phyloP scores from a whole-genome alignment of 768 basidiomycete species.

The Cystobasidium tubakii region DNA sequence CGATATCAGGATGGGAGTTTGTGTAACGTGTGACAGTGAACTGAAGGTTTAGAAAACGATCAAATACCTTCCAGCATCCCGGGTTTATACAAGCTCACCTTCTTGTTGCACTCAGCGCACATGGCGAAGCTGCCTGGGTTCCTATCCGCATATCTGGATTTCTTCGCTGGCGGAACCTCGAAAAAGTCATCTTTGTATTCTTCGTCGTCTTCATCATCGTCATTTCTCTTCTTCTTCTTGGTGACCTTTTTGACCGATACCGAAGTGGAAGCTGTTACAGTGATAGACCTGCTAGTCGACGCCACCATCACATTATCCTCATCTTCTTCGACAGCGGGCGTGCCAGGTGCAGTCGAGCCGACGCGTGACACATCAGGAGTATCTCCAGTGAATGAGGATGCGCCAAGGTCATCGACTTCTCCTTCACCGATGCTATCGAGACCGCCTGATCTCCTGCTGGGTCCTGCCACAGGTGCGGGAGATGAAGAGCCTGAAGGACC shows the following conservation, averaged over 20 bases:
- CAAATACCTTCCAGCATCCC: not conserved
- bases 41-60: not conserved
- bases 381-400: not conserved
- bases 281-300: slow-evolving; percentile 1
- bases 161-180: slow-evolving; percentile 58
- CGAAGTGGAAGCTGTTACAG: not conserved
- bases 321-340: slow-evolving; percentile 18
- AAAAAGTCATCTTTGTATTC: slow-evolving; percentile 53
- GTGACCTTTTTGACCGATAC: slow-evolving; percentile 53
- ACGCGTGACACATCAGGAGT: not conserved
- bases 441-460: slow-evolving; percentile 8
- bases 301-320: slow-evolving; percentile 23
- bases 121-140: slow-evolving; percentile 63
- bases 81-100: too few species aligned
- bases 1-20: slow-evolving; percentile 55
- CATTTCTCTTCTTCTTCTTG: slow-evolving; percentile 49
- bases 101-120: slow-evolving; percentile 74
- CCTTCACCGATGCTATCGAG: not conserved
- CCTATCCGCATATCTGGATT: slow-evolving; percentile 39
- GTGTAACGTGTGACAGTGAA: slow-evolving; percentile 30
- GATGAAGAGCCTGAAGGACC: slow-evolving; percentile 26
- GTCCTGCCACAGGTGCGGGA: slow-evolving; percentile 2
- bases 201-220: slow-evolving; percentile 52
- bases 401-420: slow-evolving; percentile 14
- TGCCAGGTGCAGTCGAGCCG: slow-evolving; percentile 9